Evolutionary conservation across 2,329 filamentous ascomycete species (phyloP).

Genomic region (Cercospora citrullina): DNA sequence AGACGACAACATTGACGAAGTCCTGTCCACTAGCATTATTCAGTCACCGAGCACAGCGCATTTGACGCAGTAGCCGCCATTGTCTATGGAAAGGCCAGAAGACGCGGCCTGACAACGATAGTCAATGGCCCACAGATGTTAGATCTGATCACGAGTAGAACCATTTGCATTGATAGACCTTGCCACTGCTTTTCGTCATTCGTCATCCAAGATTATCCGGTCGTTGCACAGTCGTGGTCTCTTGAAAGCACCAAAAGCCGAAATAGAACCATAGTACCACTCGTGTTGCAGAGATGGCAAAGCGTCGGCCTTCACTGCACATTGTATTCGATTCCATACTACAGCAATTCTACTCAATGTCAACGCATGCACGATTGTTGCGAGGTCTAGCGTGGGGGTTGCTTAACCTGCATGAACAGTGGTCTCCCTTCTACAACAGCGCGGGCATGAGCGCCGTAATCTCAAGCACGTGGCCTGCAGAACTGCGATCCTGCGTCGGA

Average conservation of each 20-base stretch:
- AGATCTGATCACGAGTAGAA: not conserved
- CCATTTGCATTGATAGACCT: not conserved
- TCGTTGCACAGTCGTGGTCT: not conserved
- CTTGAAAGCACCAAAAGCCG: not conserved
- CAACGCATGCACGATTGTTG: not conserved
- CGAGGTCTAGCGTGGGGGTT: not conserved
- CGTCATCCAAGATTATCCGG: no score
- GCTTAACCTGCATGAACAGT: not conserved
- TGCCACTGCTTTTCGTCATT: no score
- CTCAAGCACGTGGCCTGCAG: not conserved
- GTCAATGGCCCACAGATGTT: not conserved
- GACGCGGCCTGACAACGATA: not conserved
- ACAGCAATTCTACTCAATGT: not conserved
- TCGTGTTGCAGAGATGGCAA: not conserved
- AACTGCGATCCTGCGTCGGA: not conserved
- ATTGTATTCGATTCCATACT: not conserved
- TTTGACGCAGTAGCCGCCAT: not conserved
- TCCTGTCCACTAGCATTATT: not conserved
- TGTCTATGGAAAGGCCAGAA: not conserved
- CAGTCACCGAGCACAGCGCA: not conserved
- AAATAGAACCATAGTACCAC: not conserved
- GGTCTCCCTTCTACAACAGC: not conserved
- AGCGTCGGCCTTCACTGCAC: not conserved
- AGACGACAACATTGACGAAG: not conserved
- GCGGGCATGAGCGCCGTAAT: not conserved